Percentiles rank a stretch among this genome's conserved stretches.
These are phyloP conservation scores for Cordyceps fumosorosea DNA, from an alignment of 2,329 filamentous ascomycete species.

Conservation along the genomic window DNA sequence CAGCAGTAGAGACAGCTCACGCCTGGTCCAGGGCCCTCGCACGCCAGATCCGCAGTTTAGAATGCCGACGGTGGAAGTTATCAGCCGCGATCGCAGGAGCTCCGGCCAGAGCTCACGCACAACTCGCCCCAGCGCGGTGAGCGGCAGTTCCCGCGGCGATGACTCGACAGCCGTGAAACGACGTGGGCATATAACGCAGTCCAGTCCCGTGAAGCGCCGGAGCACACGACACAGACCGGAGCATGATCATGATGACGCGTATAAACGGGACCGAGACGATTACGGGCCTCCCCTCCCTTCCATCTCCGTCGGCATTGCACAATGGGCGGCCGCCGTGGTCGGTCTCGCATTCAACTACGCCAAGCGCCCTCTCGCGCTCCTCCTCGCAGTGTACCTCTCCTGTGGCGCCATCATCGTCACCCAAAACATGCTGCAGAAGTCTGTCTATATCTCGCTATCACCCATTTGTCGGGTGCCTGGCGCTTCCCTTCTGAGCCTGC, in stretches of 20 bases:
- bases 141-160: slow-evolving; percentile 18
- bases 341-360: slow-evolving; percentile 53
- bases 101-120: slow-evolving; percentile 30
- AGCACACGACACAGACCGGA: slow-evolving; percentile 15
- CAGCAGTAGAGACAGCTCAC: slow-evolving; percentile 6
- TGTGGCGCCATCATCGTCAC: slow-evolving; percentile 52
- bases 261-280: background rate
- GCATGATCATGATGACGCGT: slow-evolving; percentile 15
- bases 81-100: slow-evolving; percentile 27
- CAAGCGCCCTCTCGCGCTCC: slow-evolving; percentile 57
- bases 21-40: slow-evolving; percentile 22
- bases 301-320: slow-evolving; percentile 32
- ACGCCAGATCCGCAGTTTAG: slow-evolving; percentile 46
- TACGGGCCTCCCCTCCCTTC: slow-evolving; percentile 28
- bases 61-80: slow-evolving; percentile 44
- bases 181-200: slow-evolving; percentile 16
- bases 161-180: slow-evolving; percentile 22
- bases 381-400: slow-evolving; percentile 55
- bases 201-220: slow-evolving; percentile 22
- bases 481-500: slow-evolving; percentile 51
- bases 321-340: slow-evolving; percentile 51
- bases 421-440: slow-evolving; percentile 56
- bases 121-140: slow-evolving; percentile 22
- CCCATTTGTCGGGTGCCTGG: slow-evolving; percentile 67
- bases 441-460: slow-evolving; percentile 54